Evolutionary conservation across 73 alveolate species (phyloP), one percentile per base, ranked within the genome.

Genomic region (Paraurostyla sp.): DNA sequence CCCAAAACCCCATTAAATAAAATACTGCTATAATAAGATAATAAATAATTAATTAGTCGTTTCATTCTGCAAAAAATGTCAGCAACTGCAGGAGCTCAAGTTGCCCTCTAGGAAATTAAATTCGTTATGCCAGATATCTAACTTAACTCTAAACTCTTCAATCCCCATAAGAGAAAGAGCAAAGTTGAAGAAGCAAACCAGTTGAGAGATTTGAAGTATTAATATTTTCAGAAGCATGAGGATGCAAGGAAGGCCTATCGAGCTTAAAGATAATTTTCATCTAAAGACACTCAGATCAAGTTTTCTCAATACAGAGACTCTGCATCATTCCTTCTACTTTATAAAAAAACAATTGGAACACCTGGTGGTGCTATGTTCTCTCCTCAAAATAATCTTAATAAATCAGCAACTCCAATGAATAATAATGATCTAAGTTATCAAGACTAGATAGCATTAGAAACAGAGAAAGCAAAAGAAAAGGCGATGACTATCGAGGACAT

Each of bases 51-150:
- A n/a, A n/a, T n/a, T n/a, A n/a, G n/a, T n/a, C n/a, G n/a, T n/a
- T n/a, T n/a, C n/a, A n/a, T n/a, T n/a, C n/a, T n/a, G n/a, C n/a
- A n/a, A n/a, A n/a, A n/a, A n/a, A n/a, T n/a, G n/a, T n/a, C n/a
- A n/a, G n/a, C n/a, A n/a, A n/a, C n/a, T n/a, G n/a, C n/a, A n/a
- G n/a, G n/a, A n/a, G n/a, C n/a, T n/a, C n/a, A n/a, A n/a, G n/a
- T n/a, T n/a, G n/a, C n/a, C n/a, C n/a, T n/a, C n/a, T n/a, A n/a
- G n/a, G n/a, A n/a, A n/a, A n/a, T 52, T 3, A 25, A 50, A 32
- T 78, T 78, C n/a, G 58, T 78, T 2, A 78, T 78, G 76, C 89
- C 89, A 6, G 89, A 78, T 36, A 78, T 78, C 27, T 20, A 49
- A 40, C 62, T 78, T 16, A 78, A 78, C 60, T 78, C 89, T 35